These are phyloP conservation scores for Danielia oregonensis DNA, from an alignment of 805 yeast genomes.

Conservation along the genomic window DNA sequence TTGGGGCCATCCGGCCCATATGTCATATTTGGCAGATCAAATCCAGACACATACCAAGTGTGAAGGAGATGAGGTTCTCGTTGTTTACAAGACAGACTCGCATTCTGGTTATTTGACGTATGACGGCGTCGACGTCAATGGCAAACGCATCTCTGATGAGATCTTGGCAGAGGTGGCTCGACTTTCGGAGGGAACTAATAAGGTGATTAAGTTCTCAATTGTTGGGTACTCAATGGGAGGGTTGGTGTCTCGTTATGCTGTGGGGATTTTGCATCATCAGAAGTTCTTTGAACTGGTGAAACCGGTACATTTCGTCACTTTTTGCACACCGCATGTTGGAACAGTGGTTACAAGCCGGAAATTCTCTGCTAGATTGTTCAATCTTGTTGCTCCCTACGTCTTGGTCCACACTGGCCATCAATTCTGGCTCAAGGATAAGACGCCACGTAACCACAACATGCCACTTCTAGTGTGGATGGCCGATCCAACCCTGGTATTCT, in stretches of 20 bases:
- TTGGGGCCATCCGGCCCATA: constrained; percentile 20
- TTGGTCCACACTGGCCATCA: constrained; percentile 74
- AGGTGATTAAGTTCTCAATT: constrained; percentile 62
- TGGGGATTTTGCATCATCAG: constrained; percentile 62
- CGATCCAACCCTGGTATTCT: constrained; percentile 10
- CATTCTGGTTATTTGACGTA: constrained; percentile 76
- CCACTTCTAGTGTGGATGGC: constrained; percentile 15
- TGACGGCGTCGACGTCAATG: constrained; percentile 86
- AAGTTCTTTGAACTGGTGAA: constrained; percentile 48
- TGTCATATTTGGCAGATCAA: constrained; percentile 9
- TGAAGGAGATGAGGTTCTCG: constrained; percentile 21
- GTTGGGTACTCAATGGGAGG: constrained; percentile 92
- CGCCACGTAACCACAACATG: constrained; percentile 1
- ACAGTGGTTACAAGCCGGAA: constrained; percentile 48
- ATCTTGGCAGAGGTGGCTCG: constrained; percentile 31
- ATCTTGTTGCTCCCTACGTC: constrained; percentile 58
- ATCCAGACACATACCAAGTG: constrained; percentile 11
- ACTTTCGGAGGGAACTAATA: constrained; percentile 5
- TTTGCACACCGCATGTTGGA: constrained; percentile 61
- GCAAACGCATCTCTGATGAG: constrained; percentile 69
- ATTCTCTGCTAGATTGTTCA: constrained; percentile 47
- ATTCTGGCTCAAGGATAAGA: constrained; percentile 54
- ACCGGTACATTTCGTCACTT: constrained; percentile 54
- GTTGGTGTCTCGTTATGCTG: constrained; percentile 69
- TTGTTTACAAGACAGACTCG: constrained; percentile 51